Evolutionary conservation across 208 protist species (phyloP).

Genomic region (Trypanosoma melophagium): DNA sequence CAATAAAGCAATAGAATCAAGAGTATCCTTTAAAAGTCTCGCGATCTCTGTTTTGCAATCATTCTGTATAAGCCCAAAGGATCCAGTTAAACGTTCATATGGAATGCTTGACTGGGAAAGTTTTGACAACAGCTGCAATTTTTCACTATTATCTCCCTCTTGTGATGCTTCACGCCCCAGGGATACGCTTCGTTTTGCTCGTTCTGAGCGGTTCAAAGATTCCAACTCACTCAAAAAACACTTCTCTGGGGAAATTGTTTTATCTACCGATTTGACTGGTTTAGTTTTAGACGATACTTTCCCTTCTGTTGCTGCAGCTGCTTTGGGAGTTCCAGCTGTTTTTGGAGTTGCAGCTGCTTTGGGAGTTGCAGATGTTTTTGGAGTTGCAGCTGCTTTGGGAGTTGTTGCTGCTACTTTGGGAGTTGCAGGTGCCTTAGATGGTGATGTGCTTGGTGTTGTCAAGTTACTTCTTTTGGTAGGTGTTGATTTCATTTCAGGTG

Average conservation of each 20-base stretch:
- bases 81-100: conserved; percentile 21
- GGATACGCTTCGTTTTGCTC: conserved; percentile 10
- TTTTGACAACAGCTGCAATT: conserved; percentile 3
- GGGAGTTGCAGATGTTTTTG: too few species aligned
- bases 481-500: neutral
- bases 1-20: conserved; percentile 9
- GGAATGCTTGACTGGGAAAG: conserved; percentile 20
- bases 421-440: neutral
- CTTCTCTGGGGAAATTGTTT: too few species aligned
- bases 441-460: too few species aligned
- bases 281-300: neutral
- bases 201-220: neutral
- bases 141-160: neutral
- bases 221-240: conserved; percentile 21
- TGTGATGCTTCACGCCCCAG: conserved; percentile 13
- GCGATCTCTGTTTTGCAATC: conserved; percentile 3
- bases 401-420: neutral
- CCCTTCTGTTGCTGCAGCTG: neutral
- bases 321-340: neutral
- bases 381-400: neutral
- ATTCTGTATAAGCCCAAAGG: conserved; percentile 18
- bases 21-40: conserved; percentile 17
- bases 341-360: neutral
- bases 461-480: neutral
- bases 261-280: neutral